phyloP scores from a whole-genome alignment of 2,329 filamentous ascomycete species.

The Talaromyces sp. region DNA sequence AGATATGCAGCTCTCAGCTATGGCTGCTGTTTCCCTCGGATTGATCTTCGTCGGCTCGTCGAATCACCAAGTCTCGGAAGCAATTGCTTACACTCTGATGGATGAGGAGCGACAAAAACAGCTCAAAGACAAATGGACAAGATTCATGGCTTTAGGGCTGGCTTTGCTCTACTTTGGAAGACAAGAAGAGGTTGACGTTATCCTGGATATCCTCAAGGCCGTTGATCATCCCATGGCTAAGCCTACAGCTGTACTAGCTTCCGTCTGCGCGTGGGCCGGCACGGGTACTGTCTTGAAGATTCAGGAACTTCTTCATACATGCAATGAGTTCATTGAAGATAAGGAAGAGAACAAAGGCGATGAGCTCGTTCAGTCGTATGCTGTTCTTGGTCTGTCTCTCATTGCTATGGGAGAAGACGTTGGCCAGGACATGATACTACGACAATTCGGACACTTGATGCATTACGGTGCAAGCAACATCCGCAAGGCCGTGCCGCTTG shows the following conservation, averaged over 20 bases:
- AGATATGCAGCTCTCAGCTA: slow-evolving; percentile 93
- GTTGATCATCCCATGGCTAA: slow-evolving; percentile 96
- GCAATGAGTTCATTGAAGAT: slow-evolving; percentile 95
- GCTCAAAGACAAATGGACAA: slow-evolving; percentile 96
- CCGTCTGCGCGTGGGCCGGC: slow-evolving; percentile 96
- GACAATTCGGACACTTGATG: slow-evolving; percentile 97
- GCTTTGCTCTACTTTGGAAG: slow-evolving; percentile 93
- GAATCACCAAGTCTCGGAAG: slow-evolving; percentile 83
- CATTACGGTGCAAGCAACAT: slow-evolving; percentile 98
- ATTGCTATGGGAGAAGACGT: slow-evolving; percentile 98
- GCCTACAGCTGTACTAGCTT: slow-evolving; percentile 88
- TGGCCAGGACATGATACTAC: slow-evolving; percentile 96
- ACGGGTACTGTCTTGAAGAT: slow-evolving; percentile 96
- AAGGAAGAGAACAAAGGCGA: slow-evolving; percentile 93
- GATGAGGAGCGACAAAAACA: slow-evolving; percentile 89
- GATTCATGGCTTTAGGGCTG: slow-evolving; percentile 90
- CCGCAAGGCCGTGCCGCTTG: slow-evolving; percentile 88
- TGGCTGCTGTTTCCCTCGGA: slow-evolving; percentile 88
- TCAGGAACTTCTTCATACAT: slow-evolving; percentile 94
- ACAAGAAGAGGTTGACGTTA: slow-evolving; percentile 98
- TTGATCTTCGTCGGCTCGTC: slow-evolving; percentile 90
- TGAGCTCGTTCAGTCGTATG: slow-evolving; percentile 91
- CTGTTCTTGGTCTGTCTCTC: slow-evolving; percentile 86
- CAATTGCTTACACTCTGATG: slow-evolving; percentile 86
- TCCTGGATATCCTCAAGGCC: slow-evolving; percentile 92